Evolutionary conservation across 257 asterid genomes (phyloP).

Genomic region (Henckelia pumila): DNA sequence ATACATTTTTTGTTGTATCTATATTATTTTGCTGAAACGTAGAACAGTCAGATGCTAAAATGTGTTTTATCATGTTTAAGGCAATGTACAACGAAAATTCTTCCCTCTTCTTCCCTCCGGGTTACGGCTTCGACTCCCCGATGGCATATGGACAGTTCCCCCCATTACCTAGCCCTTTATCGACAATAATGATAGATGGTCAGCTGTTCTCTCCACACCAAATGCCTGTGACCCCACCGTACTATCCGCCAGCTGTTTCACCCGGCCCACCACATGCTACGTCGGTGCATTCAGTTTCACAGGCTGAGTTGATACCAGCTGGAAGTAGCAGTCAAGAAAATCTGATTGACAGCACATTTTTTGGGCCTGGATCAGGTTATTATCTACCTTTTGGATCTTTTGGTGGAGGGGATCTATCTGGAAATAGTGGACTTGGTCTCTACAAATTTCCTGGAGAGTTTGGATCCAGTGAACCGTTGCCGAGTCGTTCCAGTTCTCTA

Average conservation of each 20-base stretch:
- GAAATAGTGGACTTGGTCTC: slow-evolving; percentile 66
- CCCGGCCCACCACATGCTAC: slow-evolving; percentile 82
- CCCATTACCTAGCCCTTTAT: slow-evolving; percentile 77
- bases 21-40: slow-evolving; percentile 23
- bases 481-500: slow-evolving; percentile 59
- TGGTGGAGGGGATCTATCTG: slow-evolving; percentile 81
- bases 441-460: slow-evolving; percentile 75
- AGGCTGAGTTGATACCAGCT: slow-evolving; percentile 62
- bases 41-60: slow-evolving; percentile 22
- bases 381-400: slow-evolving; percentile 85
- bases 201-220: slow-evolving; percentile 94
- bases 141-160: slow-evolving; percentile 96
- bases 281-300: slow-evolving; percentile 67
- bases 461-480: slow-evolving; percentile 65
- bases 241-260: slow-evolving; percentile 75
- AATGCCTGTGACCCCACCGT: slow-evolving; percentile 66
- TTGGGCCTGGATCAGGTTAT: slow-evolving; percentile 81
- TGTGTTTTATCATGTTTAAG: slow-evolving; percentile 44
- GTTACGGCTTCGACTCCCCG: slow-evolving; percentile 85
- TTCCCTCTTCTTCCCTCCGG: slow-evolving; percentile 68
- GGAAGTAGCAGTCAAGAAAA: slow-evolving; percentile 79
- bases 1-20: slow-evolving; percentile 16
- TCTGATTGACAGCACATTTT: slow-evolving; percentile 55
- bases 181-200: slow-evolving; percentile 91
- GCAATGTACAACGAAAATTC: slow-evolving; percentile 88